Evolutionary conservation across 345 rosid genomes (phyloP).

Genomic region (Melastoma malabathricum): DNA sequence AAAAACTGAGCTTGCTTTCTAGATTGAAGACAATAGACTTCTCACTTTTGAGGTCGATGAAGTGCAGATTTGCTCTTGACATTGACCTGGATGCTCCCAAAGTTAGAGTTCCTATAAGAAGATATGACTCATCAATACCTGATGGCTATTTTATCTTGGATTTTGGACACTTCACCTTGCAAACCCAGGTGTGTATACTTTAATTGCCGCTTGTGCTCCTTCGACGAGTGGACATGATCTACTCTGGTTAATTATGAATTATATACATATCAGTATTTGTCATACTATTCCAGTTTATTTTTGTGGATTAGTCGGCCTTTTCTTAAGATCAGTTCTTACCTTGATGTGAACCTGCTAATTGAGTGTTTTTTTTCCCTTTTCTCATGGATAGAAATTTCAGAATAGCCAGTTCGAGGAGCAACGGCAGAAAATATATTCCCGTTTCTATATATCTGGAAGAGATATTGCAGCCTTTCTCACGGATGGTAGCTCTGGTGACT

Average conservation of each 20-base stretch:
- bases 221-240: neutral
- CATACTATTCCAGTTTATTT: too few species aligned
- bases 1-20: neutral
- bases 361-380: too few species aligned
- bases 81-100: constrained; percentile 98
- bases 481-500: constrained; percentile 46
- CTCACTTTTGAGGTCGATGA: neutral
- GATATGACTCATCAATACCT: constrained; percentile 45
- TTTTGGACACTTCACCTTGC: constrained; percentile 89
- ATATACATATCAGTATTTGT: too few species aligned
- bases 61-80: constrained; percentile 81
- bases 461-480: constrained; percentile 92
- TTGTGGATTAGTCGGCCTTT: too few species aligned
- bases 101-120: constrained; percentile 77
- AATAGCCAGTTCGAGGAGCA: constrained; percentile 60
- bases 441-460: constrained; percentile 81
- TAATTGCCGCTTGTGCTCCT: neutral
- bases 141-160: constrained; percentile 83
- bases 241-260: too few species aligned
- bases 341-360: too few species aligned
- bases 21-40: neutral
- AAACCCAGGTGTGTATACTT: constrained; percentile 50
- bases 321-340: too few species aligned
- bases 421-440: constrained; percentile 77
- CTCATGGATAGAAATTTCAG: constrained; percentile 13